Base-by-base conservation (phyloP, 2,329 filamentous ascomycete species). In the Didymella glomerata region DNA sequence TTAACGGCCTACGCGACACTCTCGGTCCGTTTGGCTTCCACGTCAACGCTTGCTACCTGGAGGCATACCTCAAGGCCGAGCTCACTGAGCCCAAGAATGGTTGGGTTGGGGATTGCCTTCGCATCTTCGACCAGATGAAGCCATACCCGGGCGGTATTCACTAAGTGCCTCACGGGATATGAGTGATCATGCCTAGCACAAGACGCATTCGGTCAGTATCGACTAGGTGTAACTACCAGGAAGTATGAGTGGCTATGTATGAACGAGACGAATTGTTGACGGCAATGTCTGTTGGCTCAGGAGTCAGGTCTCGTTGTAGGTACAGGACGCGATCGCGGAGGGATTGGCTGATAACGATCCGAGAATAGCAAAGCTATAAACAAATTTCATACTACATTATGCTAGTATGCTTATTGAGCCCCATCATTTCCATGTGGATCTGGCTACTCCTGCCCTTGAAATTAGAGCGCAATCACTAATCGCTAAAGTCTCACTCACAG, bases 1-100 rank as follows among this genome's bases (percentile, higher is more conserved):
- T 40, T 1, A 48, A 46, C 4, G 64, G 62, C 0, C 8, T 68
- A 10, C 61, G 56, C 3, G 47, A 34, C 4, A 28, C 28, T 4
- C 30, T 58, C 14, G 61, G 59, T 3, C 52, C 60, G 1, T 53
- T 48, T 7, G 65, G 53, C 0, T 61, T 59, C 24, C 62, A 68
- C 22, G 54, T 63, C 1, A 57, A 63, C 2, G 48, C 44, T 2
- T 70, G 68, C 25, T 68, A 65, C 32, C 34, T 66, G n/a, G 65
- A 68, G 53, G 66, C 53, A 4, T 55, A 67, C 7, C 47, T 68
- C 2, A 65, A 61, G 55, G 25, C 54, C 16, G 51, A 61, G 22
- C 20, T 64, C 8, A 44, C 54, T 18, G 30, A 46, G 20, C 47
- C 41, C 8, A 54, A 54, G 28, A 3, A 24, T 22, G 18, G 44